Base-by-base conservation (phyloP, 345 rosid species). In the Anastatica hierochuntica region DNA sequence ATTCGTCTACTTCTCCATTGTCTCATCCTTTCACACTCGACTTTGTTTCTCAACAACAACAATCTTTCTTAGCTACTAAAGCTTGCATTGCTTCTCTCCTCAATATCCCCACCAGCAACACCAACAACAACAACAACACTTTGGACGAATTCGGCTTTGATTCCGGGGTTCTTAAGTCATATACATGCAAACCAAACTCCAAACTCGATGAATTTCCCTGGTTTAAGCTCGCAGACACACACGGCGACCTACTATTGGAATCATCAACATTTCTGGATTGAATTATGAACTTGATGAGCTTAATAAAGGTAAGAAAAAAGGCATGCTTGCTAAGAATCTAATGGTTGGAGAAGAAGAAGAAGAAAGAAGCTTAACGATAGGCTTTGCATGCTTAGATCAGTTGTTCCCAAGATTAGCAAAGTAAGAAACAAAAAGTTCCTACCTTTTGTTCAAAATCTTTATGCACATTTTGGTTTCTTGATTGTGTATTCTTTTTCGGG, bases 391-490 rank as follows among this genome's bases (percentile, higher is more conserved):
- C 83, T 92, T 47, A 79, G 98, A 72, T 88, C 98, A 60, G 96
- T 88, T 20, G 98, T 92, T 9, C 98, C 98, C 46, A 88, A 85
- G 62, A 92, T 92, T 63, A 92, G 98, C 76, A 92, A 88, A 84
- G 98, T 92, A 75, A 26, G 2, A 6, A 23, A n/a, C n/a, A n/a
- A n/a, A n/a, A 41, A 31, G 21, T 6, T 46, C 39, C 54, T 44
- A n/a, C 4, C 2, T 24, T 49, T 14, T 58, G 27, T 10, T 43
- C 6, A 5, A 15, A 2, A 2, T 18, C 35, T n/a, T 58, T 33
- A 0, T 34, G 0, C 1, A 35, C 16, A 43, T 31, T 53, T 41
- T 53, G 35, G 40, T 31, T 38, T 5, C 34, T 39, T 62, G 24
- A 10, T 12, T 31, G 9, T 31, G n/a, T n/a, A n/a, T n/a, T n/a